phyloP scores from a whole-genome alignment of 2,329 filamentous ascomycete genomes.

The Fusarium coffeatum region DNA sequence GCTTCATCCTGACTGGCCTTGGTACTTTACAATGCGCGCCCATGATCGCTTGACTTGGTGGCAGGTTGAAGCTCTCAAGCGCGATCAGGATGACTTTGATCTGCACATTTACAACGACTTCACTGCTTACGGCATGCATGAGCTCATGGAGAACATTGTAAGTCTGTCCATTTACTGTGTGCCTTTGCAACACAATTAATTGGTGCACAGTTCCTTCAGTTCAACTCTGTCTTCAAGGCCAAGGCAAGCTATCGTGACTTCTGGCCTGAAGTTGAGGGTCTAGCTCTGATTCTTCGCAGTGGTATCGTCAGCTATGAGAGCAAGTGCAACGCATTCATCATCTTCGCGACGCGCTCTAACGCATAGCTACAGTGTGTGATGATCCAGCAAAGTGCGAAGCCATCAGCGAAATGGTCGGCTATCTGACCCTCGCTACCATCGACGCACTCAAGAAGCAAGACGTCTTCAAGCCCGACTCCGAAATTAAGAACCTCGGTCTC shows the following conservation, averaged over 20 bases:
- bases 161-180: background rate
- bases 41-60: slow-evolving; percentile 35
- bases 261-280: slow-evolving; percentile 43
- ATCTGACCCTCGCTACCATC: slow-evolving; percentile 21
- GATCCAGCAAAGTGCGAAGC: slow-evolving; percentile 4
- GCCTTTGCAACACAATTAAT: background rate
- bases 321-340: background rate
- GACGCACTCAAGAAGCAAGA: slow-evolving; percentile 25
- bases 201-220: slow-evolving; percentile 50
- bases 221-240: slow-evolving; percentile 35
- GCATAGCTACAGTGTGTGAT: slow-evolving; percentile 1
- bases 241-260: slow-evolving; percentile 29
- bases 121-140: slow-evolving; percentile 53
- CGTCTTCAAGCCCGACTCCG: slow-evolving; percentile 27
- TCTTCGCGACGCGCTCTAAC: accelerated
- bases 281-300: slow-evolving; percentile 27
- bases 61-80: slow-evolving; percentile 34
- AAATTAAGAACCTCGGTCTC: slow-evolving; percentile 32
- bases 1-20: slow-evolving; percentile 33
- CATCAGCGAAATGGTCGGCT: slow-evolving; percentile 30
- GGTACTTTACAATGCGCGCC: slow-evolving; percentile 33
- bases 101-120: slow-evolving; percentile 60
- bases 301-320: slow-evolving; percentile 9
- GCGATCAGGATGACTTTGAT: slow-evolving; percentile 53
- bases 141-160: slow-evolving; percentile 56